These are phyloP conservation scores for Afroboletus lepidellus DNA, from an alignment of 1,284 basidiomycete species.

Conservation along the genomic window DNA sequence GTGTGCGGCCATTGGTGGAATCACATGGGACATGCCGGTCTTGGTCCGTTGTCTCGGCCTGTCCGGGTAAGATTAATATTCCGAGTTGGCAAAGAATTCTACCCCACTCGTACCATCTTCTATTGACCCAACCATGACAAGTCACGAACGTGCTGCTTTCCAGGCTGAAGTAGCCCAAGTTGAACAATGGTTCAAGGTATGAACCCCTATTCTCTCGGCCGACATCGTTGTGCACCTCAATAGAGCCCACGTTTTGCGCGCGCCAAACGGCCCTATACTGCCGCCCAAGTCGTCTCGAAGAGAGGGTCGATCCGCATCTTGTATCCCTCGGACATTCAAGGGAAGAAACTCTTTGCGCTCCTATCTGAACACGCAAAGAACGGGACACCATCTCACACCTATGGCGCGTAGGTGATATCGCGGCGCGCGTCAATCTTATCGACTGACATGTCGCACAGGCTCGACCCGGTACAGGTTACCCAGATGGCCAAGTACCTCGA, in stretches of 20 bases:
- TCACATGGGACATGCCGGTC: not conserved
- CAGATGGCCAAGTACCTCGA: conserved; percentile 99
- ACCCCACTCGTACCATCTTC: not conserved
- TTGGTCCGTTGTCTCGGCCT: not conserved
- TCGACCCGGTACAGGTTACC: conserved; percentile 96
- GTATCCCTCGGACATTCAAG: conserved; percentile 86
- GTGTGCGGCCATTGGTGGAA: conserved; percentile 9
- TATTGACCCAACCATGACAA: conserved; percentile 44
- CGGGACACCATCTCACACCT: conserved; percentile 87
- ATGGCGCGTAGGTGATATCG: conserved; percentile 79
- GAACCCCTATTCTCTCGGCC: conserved; percentile 23
- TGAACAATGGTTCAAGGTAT: conserved; percentile 91
- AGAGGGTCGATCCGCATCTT: conserved; percentile 83
- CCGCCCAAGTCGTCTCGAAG: conserved; percentile 92
- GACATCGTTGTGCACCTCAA: not conserved
- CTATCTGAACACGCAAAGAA: conserved; percentile 68
- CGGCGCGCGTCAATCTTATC: not conserved
- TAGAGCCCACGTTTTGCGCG: conserved; percentile 85
- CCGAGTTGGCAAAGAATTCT: not conserved
- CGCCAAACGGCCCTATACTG: conserved; percentile 88
- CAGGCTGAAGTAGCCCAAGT: conserved; percentile 81
- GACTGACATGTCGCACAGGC: conserved; percentile 47
- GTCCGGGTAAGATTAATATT: not conserved
- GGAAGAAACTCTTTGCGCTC: conserved; percentile 82
- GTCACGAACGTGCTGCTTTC: conserved; percentile 63